A percentile compares a stretch with the other conserved stretches of the same genome.
Conservation (phyloP, 352 stramenopile species). For the Albugo laibachii region DNA sequence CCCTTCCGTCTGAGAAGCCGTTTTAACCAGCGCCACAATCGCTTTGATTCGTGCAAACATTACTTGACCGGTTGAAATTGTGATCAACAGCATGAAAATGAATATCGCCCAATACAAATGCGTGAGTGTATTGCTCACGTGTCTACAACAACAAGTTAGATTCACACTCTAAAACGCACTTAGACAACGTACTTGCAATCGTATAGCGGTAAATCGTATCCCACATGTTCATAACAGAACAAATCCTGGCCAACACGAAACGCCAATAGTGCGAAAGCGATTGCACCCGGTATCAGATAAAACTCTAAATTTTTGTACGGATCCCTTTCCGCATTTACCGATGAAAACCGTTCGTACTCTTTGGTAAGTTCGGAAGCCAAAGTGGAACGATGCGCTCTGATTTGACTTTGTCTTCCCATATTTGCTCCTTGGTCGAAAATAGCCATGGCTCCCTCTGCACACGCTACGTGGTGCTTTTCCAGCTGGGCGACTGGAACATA, state of each 20-base stretch:
- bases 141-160: slow-evolving; percentile 15
- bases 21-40: slow-evolving; percentile 46
- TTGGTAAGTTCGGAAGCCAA: slow-evolving; percentile 80
- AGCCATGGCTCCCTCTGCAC: slow-evolving; percentile 54
- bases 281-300: slow-evolving; percentile 82
- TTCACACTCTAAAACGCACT: neutral
- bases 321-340: slow-evolving; percentile 91
- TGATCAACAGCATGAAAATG: slow-evolving; percentile 75
- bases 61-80: slow-evolving; percentile 59
- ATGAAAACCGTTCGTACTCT: slow-evolving; percentile 79
- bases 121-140: slow-evolving; percentile 69
- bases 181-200: slow-evolving; percentile 66
- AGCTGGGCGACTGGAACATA: slow-evolving; percentile 85
- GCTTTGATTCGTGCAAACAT: slow-evolving; percentile 71
- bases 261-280: slow-evolving; percentile 80
- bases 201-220: slow-evolving; percentile 74
- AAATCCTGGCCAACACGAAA: slow-evolving; percentile 75
- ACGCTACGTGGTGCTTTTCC: slow-evolving; percentile 70
- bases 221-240: slow-evolving; percentile 67
- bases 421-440: slow-evolving; percentile 90
- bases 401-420: slow-evolving; percentile 85
- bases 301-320: slow-evolving; percentile 88
- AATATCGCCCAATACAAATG: slow-evolving; percentile 78
- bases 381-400: slow-evolving; percentile 69
- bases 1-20: slow-evolving; percentile 7